These are phyloP conservation scores for Russula emetica DNA, from an alignment of 768 basidiomycete species.

Conservation along the genomic window DNA sequence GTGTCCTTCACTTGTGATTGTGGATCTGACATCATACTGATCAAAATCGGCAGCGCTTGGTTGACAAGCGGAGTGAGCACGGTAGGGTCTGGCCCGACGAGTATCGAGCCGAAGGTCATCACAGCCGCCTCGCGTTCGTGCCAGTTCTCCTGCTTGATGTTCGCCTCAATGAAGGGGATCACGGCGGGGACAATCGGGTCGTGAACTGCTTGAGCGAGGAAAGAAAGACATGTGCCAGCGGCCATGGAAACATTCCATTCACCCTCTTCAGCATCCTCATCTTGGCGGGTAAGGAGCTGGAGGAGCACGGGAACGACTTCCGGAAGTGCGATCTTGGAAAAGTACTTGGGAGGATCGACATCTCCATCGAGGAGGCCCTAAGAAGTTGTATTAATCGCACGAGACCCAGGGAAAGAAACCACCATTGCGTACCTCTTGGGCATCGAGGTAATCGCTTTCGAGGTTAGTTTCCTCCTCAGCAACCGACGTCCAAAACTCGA, in stretches of 20 bases:
- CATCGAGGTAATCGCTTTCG: slow-evolving; percentile 58
- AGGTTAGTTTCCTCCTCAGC: slow-evolving; percentile 97
- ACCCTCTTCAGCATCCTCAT: slow-evolving; percentile 96
- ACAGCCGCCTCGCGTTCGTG: slow-evolving; percentile 94
- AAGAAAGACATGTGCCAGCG: slow-evolving; percentile 83
- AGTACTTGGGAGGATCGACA: slow-evolving; percentile 76
- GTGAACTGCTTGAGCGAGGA: slow-evolving; percentile 85
- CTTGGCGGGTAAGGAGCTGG: slow-evolving; percentile 82
- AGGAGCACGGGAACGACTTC: slow-evolving; percentile 94
- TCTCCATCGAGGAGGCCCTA: slow-evolving; percentile 91
- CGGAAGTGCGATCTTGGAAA: slow-evolving; percentile 90
- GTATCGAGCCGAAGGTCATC: slow-evolving; percentile 97
- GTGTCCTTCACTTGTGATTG: slow-evolving; percentile 91
- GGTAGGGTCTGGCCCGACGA: slow-evolving; percentile 89
- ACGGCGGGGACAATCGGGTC: slow-evolving; percentile 89
- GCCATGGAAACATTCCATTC: slow-evolving; percentile 99
- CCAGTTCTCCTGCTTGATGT: slow-evolving; percentile 93
- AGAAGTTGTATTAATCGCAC: neutral
- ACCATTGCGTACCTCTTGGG: slow-evolving; percentile 67
- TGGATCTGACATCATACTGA: slow-evolving; percentile 90
- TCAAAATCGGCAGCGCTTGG: slow-evolving; percentile 89
- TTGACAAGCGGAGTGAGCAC: slow-evolving; percentile 88
- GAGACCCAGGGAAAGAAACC: slow-evolving; percentile 17
- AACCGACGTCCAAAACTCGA: slow-evolving; percentile 99
- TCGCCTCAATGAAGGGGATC: slow-evolving; percentile 95